A percentile compares a stretch with the other conserved stretches of the same genome.
These are phyloP conservation scores for Backusella mclennaniae DNA, from an alignment of 192 early-diverging fungal species.

Conservation along the genomic window DNA sequence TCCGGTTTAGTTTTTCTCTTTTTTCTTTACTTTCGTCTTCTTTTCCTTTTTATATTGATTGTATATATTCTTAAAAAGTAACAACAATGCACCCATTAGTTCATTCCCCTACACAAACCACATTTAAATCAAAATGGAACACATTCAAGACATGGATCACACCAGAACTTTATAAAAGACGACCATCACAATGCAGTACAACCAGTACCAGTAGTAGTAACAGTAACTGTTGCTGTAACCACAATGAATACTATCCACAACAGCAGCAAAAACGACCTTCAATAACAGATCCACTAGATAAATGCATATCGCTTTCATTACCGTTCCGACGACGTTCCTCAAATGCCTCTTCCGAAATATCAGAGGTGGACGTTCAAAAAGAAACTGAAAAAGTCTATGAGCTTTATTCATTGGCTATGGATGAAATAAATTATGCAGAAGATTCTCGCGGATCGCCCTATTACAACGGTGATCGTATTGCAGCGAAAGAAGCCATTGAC, in stretches of 20 bases:
- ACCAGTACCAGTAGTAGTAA: slow-evolving; percentile 1
- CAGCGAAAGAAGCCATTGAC: slow-evolving; percentile 37
- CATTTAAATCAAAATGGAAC: slow-evolving; percentile 17
- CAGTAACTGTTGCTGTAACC: not conserved
- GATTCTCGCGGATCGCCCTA: slow-evolving; percentile 45
- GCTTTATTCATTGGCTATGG: slow-evolving; percentile 9
- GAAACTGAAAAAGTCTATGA: slow-evolving; percentile 5
- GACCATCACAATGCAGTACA: slow-evolving; percentile 17
- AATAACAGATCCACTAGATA: not conserved
- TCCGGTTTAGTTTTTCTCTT: not conserved
- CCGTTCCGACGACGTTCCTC: slow-evolving; percentile 12
- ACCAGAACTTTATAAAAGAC: slow-evolving; percentile 12
- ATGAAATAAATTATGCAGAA: slow-evolving; percentile 35
- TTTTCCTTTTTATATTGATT: not conserved
- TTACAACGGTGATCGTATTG: slow-evolving; percentile 39
- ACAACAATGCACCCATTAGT: not conserved
- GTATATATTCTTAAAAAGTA: not conserved
- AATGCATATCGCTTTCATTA: not conserved
- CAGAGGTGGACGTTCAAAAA: slow-evolving; percentile 4
- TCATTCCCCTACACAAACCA: not conserved
- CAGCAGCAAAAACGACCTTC: not conserved
- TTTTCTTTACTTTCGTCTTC: not conserved
- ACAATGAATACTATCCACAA: not conserved
- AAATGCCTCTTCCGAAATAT: slow-evolving; percentile 2
- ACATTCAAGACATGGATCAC: slow-evolving; percentile 15